A percentile compares a stretch with the other conserved stretches of the same genome.
phyloP scores from a whole-genome alignment of 2,329 filamentous ascomycete genomes.

The Aspergillus cejpii region DNA sequence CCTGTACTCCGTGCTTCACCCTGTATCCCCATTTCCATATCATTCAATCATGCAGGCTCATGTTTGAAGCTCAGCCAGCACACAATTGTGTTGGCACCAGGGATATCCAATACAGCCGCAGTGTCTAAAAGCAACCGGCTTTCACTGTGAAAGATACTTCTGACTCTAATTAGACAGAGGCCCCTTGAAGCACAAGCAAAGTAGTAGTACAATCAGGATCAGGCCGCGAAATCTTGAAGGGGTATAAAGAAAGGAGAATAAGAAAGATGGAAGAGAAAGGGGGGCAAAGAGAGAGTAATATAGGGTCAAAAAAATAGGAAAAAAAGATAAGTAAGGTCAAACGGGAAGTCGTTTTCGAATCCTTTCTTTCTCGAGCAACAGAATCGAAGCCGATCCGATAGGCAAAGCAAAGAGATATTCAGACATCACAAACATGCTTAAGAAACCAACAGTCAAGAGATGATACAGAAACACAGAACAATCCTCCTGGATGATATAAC shows the following conservation, averaged over 20 bases:
- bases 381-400: not conserved
- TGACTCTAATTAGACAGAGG: not conserved
- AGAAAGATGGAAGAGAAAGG: constrained; percentile 6
- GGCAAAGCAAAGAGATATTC: not conserved
- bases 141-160: not conserved
- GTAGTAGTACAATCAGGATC: constrained; percentile 19
- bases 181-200: constrained; percentile 6
- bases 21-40: too few species aligned
- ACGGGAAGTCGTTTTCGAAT: not conserved
- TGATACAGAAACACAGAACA: not conserved
- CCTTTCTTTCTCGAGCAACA: not conserved
- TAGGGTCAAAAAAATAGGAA: constrained; percentile 3
- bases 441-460: not conserved
- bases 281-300: constrained; percentile 2
- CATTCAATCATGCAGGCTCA: too few species aligned
- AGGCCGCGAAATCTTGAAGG: constrained; percentile 7
- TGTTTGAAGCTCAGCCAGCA: too few species aligned
- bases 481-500: not conserved
- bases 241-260: constrained; percentile 17
- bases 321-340: constrained; percentile 6
- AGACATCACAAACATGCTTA: not conserved
- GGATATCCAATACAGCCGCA: not conserved
- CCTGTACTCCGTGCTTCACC: too few species aligned
- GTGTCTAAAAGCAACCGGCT: not conserved
- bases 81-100: too few species aligned